Evolutionary conservation across 2,329 filamentous ascomycete species (phyloP).

Genomic region (Sphaerulina musiva): DNA sequence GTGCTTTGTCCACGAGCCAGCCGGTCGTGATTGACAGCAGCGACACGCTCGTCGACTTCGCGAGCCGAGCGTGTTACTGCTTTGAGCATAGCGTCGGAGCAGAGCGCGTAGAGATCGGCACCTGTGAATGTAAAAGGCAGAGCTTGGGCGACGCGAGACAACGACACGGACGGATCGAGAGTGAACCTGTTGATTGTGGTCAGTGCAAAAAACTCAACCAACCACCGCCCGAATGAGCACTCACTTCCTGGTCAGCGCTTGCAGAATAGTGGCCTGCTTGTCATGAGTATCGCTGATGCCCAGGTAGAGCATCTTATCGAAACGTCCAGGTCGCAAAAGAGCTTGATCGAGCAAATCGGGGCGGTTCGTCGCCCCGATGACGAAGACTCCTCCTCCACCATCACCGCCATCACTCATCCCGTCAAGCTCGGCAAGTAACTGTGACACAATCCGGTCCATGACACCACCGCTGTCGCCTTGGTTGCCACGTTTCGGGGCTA

Average conservation of each 20-base stretch:
- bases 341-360: constrained; percentile 90
- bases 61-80: constrained; percentile 87
- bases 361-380: constrained; percentile 92
- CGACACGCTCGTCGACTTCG: constrained; percentile 76
- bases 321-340: constrained; percentile 78
- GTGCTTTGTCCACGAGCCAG: constrained; percentile 23
- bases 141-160: constrained; percentile 63
- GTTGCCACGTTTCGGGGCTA: constrained; percentile 92
- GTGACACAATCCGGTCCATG: constrained; percentile 95
- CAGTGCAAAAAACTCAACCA: neutral
- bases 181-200: constrained; percentile 58
- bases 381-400: constrained; percentile 76
- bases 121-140: constrained; percentile 96
- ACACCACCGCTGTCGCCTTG: constrained; percentile 96
- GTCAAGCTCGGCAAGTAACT: constrained; percentile 88
- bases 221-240: constrained; percentile 33
- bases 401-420: constrained; percentile 94
- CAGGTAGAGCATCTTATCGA: constrained; percentile 97
- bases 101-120: constrained; percentile 93
- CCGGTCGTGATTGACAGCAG: constrained; percentile 53
- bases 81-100: constrained; percentile 97
- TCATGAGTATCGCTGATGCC: constrained; percentile 95
- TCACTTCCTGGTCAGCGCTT: constrained; percentile 89
- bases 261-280: constrained; percentile 89
- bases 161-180: constrained; percentile 69